Evolutionary conservation across 768 basidiomycete genomes (phyloP).

Genomic region (Phlebiopsis flavidoalba): DNA sequence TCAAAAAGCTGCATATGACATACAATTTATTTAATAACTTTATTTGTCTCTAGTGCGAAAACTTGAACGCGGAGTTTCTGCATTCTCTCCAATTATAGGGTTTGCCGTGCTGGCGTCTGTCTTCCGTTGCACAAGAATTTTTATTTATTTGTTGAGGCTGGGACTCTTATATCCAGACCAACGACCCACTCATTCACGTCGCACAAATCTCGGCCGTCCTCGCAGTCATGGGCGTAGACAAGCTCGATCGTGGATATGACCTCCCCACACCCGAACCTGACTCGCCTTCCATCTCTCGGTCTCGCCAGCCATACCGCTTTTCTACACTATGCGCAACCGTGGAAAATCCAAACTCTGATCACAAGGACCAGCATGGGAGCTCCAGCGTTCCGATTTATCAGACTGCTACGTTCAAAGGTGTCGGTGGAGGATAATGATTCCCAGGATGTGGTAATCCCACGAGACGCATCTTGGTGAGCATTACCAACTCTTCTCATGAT

Average conservation of each 20-base stretch:
- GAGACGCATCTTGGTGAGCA: constrained; percentile 83
- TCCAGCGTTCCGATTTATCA: constrained; percentile 98
- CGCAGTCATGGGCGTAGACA: constrained; percentile 5
- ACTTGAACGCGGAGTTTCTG: too few relatives aligned
- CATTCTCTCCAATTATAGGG: too few relatives aligned
- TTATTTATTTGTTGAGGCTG: too few relatives aligned
- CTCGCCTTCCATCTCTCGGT: constrained; percentile 49
- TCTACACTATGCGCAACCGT: constrained; percentile 90
- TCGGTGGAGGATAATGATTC: constrained; percentile 90
- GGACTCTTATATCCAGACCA: neutral
- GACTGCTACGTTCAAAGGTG: constrained; percentile 95
- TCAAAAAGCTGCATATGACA: neutral
- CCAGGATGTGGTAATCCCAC: constrained; percentile 96
- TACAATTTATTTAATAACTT: neutral
- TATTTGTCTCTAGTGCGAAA: neutral
- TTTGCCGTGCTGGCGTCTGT: too few relatives aligned
- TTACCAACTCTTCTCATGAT: too few relatives aligned
- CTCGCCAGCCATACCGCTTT: constrained; percentile 77
- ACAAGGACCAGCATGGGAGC: constrained; percentile 94
- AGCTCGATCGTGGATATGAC: constrained; percentile 31
- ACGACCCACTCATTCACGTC: neutral
- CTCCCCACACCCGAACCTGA: constrained; percentile 82
- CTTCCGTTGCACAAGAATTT: too few relatives aligned
- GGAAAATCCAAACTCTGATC: constrained; percentile 83
- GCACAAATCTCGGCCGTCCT: neutral